These are phyloP conservation scores for Ambrosia trifida DNA, from an alignment of 129 eudicot genomes.

Conservation along the genomic window DNA sequence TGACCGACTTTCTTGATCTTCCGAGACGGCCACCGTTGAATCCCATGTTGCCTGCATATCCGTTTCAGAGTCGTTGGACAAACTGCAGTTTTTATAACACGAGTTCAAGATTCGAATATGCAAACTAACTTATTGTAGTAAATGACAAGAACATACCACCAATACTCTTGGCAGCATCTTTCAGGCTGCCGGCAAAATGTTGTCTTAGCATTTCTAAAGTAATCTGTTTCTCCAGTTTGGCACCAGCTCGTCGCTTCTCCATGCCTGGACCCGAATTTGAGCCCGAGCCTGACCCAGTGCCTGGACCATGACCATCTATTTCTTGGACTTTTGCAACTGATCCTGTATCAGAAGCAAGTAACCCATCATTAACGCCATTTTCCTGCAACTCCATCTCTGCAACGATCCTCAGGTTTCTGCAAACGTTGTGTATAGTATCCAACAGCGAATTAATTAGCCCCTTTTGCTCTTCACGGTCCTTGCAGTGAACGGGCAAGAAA, in stretches of 20 bases:
- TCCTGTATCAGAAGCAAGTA: conserved; percentile 33
- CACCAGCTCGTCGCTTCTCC: conserved; percentile 64
- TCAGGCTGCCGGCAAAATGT: conserved; percentile 95
- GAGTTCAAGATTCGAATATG: background rate
- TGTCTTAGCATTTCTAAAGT: conserved; percentile 77
- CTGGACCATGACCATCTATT: background rate
- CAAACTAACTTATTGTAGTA: background rate
- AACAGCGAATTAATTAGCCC: conserved; percentile 60
- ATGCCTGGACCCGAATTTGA: conserved; percentile 36
- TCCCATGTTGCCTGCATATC: conserved; percentile 93
- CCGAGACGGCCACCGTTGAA: conserved; percentile 95
- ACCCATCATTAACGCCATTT: conserved; percentile 37
- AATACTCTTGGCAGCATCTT: conserved; percentile 91
- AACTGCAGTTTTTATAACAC: conserved; percentile 49
- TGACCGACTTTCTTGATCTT: conserved; percentile 98
- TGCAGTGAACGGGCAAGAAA: conserved; percentile 66
- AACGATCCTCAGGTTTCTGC: conserved; percentile 59
- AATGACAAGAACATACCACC: conserved; percentile 68
- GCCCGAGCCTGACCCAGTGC: conserved; percentile 11
- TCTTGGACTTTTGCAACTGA: conserved; percentile 19
- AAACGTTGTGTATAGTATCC: conserved; percentile 52
- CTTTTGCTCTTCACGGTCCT: conserved; percentile 55
- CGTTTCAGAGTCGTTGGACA: conserved; percentile 96
- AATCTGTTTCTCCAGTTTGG: conserved; percentile 70
- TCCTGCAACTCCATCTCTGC: conserved; percentile 69